Evolutionary conservation across 441 rosid genomes (phyloP).

Genomic region (Populus hybrid): DNA sequence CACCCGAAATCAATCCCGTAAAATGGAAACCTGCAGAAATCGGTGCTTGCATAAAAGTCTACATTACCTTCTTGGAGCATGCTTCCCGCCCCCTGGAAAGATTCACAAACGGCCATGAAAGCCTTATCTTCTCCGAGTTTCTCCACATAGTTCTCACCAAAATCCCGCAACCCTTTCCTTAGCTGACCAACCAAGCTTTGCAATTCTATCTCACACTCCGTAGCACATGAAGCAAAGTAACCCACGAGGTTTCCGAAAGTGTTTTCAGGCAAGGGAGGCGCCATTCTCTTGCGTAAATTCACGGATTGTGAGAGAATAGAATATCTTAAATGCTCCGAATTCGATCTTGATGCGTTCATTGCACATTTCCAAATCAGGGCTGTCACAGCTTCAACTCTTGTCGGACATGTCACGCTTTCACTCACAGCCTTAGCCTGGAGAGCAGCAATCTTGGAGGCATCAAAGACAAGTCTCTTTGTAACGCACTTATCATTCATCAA

Average conservation of each 20-base stretch:
- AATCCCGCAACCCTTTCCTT: slow-evolving; percentile 17
- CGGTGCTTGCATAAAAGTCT: slow-evolving; percentile 19
- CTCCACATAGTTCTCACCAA: slow-evolving; percentile 5
- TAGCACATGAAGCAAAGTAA: background rate
- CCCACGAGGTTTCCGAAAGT: slow-evolving; percentile 30
- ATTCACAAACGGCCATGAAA: background rate
- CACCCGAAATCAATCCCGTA: slow-evolving; percentile 39
- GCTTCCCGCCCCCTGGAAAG: background rate
- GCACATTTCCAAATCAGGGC: slow-evolving; percentile 33
- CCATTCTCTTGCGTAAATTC: slow-evolving; percentile 21
- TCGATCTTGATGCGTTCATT: slow-evolving; percentile 22
- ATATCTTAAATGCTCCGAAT: background rate
- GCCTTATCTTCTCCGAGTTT: slow-evolving; percentile 10
- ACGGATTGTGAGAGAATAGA: slow-evolving; percentile 24
- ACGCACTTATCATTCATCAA: background rate
- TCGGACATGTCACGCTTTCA: slow-evolving; percentile 19
- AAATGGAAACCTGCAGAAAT: slow-evolving; percentile 21
- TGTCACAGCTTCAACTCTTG: slow-evolving; percentile 36
- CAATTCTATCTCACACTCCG: slow-evolving; percentile 20
- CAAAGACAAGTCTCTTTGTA: slow-evolving; percentile 28
- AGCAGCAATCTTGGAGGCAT: slow-evolving; percentile 10
- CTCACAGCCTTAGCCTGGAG: slow-evolving; percentile 21
- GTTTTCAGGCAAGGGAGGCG: slow-evolving; percentile 14
- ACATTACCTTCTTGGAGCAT: slow-evolving; percentile 1
- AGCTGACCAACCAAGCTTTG: slow-evolving; percentile 20